Evolutionary conservation across 2,329 filamentous ascomycete genomes (phyloP).

Genomic region (Colletotrichum melonis): DNA sequence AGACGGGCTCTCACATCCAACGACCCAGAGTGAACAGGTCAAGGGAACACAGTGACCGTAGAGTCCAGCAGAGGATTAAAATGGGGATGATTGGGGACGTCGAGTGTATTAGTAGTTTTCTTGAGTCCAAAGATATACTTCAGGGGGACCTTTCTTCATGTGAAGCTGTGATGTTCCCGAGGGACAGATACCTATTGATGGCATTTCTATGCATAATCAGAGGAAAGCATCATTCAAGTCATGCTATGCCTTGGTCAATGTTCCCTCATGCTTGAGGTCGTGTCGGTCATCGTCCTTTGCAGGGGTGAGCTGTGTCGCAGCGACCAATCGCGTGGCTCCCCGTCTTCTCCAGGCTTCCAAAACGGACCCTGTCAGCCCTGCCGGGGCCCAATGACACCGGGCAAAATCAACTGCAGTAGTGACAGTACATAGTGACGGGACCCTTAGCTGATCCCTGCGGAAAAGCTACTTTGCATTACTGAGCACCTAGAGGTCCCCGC

Average conservation of each 20-base stretch:
- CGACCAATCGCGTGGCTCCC: slow-evolving; percentile 1
- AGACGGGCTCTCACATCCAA: slow-evolving; percentile 5
- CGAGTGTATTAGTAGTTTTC: slow-evolving; percentile 29
- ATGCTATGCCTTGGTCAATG: not conserved
- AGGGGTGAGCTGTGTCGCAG: not conserved
- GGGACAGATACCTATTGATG: no score
- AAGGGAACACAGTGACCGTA: slow-evolving; percentile 16
- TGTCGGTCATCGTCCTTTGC: not conserved
- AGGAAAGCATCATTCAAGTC: not conserved
- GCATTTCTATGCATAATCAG: not conserved
- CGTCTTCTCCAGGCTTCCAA: slow-evolving; percentile 18
- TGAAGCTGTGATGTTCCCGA: not conserved
- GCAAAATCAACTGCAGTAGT: not conserved
- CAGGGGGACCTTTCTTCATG: not conserved
- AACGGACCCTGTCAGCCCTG: slow-evolving; percentile 8
- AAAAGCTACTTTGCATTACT: not conserved
- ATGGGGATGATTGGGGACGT: not conserved
- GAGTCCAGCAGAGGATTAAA: slow-evolving; percentile 4
- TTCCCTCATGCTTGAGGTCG: not conserved
- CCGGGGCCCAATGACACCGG: slow-evolving; percentile 16
- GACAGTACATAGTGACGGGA: not conserved
- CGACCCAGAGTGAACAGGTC: not conserved
- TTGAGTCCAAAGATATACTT: slow-evolving; percentile 20
- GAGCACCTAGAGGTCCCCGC: not conserved
- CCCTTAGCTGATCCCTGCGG: not conserved